phyloP scores from a whole-genome alignment of 225 moss, liverwort and hornwort species.

The Marchantia paleacea region DNA sequence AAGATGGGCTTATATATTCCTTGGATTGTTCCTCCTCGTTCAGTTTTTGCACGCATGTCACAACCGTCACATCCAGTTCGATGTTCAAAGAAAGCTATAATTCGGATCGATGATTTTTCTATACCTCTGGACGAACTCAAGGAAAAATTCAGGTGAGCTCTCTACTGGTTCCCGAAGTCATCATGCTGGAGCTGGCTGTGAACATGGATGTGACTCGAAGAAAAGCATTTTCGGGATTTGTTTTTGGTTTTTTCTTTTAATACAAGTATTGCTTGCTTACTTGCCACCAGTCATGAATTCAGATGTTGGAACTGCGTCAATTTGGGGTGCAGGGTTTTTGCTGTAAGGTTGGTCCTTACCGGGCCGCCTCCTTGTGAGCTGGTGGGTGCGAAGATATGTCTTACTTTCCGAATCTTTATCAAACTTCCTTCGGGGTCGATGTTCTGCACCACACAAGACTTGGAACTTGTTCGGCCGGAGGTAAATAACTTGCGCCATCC shows the following conservation, averaged over 20 bases:
- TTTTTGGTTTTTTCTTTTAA: background rate
- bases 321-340: constrained; percentile 66
- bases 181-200: no score
- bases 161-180: no score
- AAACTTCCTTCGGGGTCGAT: constrained; percentile 98
- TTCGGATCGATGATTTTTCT: constrained; percentile 74
- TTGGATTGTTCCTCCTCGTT: constrained; percentile 14
- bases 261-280: background rate
- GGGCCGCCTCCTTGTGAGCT: constrained; percentile 96
- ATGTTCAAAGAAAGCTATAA: constrained; percentile 89
- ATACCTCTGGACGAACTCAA: constrained; percentile 36
- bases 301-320: background rate
- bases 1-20: no score
- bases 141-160: constrained; percentile 56
- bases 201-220: background rate
- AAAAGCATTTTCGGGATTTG: background rate
- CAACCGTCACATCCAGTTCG: constrained; percentile 94
- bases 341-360: constrained; percentile 88
- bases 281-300: background rate
- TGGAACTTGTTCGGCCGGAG: constrained; percentile 93
- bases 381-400: constrained; percentile 98
- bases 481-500: constrained; percentile 19
- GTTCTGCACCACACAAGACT: constrained; percentile 96
- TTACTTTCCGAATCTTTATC: constrained; percentile 94
- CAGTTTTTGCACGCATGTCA: constrained; percentile 98